Percentiles rank a stretch among this genome's conserved stretches.
Evolutionary conservation across 2,329 filamentous ascomycete genomes (phyloP).

Genomic region (Fusarium brachygibbosum): DNA sequence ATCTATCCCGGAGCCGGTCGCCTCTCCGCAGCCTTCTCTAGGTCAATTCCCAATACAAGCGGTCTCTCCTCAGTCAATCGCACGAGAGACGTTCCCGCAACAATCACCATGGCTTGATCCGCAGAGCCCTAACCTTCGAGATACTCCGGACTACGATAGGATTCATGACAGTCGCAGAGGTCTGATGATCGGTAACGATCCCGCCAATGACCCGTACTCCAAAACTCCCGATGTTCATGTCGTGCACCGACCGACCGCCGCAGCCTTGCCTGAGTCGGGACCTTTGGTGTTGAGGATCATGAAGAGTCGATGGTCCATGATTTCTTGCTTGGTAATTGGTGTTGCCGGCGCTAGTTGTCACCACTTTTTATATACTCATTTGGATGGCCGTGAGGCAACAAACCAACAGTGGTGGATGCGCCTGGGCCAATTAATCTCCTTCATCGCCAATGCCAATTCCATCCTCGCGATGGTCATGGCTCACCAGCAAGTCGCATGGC

Average conservation of each 20-base stretch:
- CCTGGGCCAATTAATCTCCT: constrained; percentile 27
- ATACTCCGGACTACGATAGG: constrained; percentile 12
- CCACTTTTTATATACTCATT: constrained; percentile 21
- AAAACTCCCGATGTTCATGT: not conserved
- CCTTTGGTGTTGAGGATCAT: constrained; percentile 12
- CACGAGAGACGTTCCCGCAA: not conserved
- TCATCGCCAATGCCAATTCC: constrained; percentile 28
- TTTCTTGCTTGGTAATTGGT: constrained; percentile 18
- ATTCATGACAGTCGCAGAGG: constrained; percentile 9
- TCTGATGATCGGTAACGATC: constrained; percentile 1
- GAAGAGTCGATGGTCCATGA: constrained; percentile 35
- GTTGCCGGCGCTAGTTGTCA: constrained; percentile 11
- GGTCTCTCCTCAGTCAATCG: constrained; percentile 6
- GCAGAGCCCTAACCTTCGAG: constrained; percentile 19
- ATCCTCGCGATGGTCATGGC: constrained; percentile 24
- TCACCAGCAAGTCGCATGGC: constrained; percentile 32
- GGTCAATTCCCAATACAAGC: not conserved
- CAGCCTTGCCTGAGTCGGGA: not conserved
- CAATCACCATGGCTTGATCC: constrained; percentile 26
- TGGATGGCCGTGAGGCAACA: constrained; percentile 14
- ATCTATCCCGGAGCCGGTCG: not conserved
- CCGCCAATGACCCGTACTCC: not conserved
- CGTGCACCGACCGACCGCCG: not conserved
- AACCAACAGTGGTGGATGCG: constrained; percentile 34
- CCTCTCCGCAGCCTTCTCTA: constrained; percentile 13